phyloP scores from a whole-genome alignment of 116 monocot species.

The Dioscorea cayenensis region DNA sequence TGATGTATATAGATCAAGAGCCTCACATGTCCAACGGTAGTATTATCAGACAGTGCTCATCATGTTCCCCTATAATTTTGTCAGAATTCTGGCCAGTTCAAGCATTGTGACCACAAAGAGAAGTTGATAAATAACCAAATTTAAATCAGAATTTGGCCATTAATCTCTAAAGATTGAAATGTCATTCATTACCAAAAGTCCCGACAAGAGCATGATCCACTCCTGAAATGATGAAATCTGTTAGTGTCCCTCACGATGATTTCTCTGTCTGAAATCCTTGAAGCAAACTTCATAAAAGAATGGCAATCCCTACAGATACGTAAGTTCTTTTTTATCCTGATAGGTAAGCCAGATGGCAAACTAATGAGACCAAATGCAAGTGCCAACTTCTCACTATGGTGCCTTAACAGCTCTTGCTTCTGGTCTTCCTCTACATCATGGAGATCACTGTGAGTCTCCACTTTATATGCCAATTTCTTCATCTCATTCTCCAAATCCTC shows the following conservation, averaged over 20 bases:
- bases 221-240: conserved; percentile 56
- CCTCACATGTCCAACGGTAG: background rate
- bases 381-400: conserved; percentile 64
- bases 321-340: conserved; percentile 59
- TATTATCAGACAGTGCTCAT: background rate
- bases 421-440: conserved; percentile 47
- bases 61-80: background rate
- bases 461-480: conserved; percentile 27
- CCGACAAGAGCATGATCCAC: conserved; percentile 45
- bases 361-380: conserved; percentile 57
- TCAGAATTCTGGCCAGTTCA: background rate
- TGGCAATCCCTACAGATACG: conserved; percentile 53
- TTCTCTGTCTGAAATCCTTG: conserved; percentile 28
- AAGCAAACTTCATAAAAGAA: conserved; percentile 38
- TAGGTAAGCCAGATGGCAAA: conserved; percentile 28
- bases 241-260: conserved; percentile 52
- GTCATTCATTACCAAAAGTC: conserved; percentile 50
- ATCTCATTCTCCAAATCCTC: conserved; percentile 38
- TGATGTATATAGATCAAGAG: background rate
- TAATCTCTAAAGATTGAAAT: background rate
- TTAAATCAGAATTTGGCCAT: background rate
- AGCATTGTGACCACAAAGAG: background rate
- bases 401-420: conserved; percentile 38
- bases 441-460: conserved; percentile 34
- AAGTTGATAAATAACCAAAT: background rate